These are phyloP conservation scores for Backusella parvicylindrica DNA, from an alignment of 192 early-diverging fungal genomes.

Conservation along the genomic window DNA sequence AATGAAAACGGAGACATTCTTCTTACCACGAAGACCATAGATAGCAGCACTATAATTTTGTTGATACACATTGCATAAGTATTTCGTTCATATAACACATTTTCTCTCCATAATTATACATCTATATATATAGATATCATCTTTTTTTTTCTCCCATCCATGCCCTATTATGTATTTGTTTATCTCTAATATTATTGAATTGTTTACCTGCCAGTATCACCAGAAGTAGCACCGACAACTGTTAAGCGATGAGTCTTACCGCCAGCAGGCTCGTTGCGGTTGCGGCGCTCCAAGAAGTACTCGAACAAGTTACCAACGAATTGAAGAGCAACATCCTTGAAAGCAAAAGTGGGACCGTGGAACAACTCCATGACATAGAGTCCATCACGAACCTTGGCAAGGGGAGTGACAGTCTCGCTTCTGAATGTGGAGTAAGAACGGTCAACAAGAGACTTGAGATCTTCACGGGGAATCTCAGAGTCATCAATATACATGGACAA, in stretches of 20 bases:
- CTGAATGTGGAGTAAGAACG: conserved; percentile 82
- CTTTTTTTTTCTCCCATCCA: not conserved
- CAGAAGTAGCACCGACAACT: conserved; percentile 93
- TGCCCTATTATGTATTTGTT: not conserved
- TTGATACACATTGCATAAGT: not conserved
- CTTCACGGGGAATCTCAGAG: conserved; percentile 69
- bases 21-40: conserved; percentile 91
- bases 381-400: conserved; percentile 59
- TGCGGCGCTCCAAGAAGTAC: conserved; percentile 86
- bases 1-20: conserved; percentile 91
- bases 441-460: conserved; percentile 65
- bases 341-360: conserved; percentile 97
- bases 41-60: conserved; percentile 80
- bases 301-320: conserved; percentile 97
- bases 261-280: conserved; percentile 44
- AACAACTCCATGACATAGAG: conserved; percentile 89
- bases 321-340: conserved; percentile 98
- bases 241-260: conserved; percentile 63
- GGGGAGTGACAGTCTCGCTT: conserved; percentile 70
- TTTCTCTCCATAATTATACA: no score
- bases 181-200: not conserved
- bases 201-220: conserved; percentile 84
- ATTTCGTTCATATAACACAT: not conserved
- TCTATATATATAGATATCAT: not conserved
- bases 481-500: conserved; percentile 81